These are phyloP conservation scores for Allium fistulosum DNA, from an alignment of 106 monocot species.

Conservation along the genomic window DNA sequence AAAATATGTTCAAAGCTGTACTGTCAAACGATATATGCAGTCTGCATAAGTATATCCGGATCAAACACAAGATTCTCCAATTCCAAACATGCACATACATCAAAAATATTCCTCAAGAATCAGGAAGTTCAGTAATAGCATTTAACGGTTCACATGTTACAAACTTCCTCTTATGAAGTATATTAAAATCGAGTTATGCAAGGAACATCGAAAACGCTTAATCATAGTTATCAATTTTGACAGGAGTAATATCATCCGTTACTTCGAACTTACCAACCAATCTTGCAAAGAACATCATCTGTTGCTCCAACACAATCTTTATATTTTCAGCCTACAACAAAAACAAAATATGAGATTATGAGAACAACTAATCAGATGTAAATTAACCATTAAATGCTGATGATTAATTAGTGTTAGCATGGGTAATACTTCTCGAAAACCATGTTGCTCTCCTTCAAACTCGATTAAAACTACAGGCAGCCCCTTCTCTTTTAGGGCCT, in stretches of 20 bases:
- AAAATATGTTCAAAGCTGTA: no score
- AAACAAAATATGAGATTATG: background rate
- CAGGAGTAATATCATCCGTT: constrained; percentile 46
- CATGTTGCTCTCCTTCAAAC: constrained; percentile 94
- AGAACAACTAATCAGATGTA: no score
- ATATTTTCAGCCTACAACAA: constrained; percentile 76
- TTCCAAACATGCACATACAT: no score
- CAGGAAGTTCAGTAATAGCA: no score
- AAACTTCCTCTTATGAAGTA: no score
- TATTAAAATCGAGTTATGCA: no score
- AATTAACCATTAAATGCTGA: background rate
- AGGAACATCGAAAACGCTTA: background rate
- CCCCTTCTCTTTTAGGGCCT: constrained; percentile 69
- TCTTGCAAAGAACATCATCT: constrained; percentile 88
- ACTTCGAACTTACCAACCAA: constrained; percentile 69
- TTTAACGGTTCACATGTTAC: no score
- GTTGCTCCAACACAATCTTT: constrained; percentile 73
- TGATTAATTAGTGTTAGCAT: background rate
- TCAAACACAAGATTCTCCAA: no score
- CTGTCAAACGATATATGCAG: no score
- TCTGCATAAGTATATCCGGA: no score
- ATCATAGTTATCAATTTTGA: constrained; percentile 8
- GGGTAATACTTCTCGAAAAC: constrained; percentile 73
- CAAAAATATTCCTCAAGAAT: no score
- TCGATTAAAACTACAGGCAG: constrained; percentile 85